phyloP scores from a whole-genome alignment of 768 basidiomycete species.

The Vararia minispora region DNA sequence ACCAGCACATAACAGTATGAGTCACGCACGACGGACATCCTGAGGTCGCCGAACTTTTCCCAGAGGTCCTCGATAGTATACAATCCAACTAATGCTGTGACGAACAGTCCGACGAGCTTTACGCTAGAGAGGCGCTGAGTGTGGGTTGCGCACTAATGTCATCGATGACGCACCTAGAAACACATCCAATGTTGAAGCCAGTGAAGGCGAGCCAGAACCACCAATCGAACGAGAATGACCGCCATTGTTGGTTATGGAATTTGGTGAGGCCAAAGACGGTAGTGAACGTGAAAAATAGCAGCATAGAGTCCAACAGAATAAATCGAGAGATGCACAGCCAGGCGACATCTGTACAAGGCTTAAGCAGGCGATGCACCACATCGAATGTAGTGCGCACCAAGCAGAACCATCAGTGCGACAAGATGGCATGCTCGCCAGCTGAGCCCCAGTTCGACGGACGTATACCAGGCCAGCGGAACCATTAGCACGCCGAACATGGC shows the following conservation, averaged over 20 bases:
- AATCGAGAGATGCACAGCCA: slow-evolving; percentile 97
- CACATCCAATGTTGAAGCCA: slow-evolving; percentile 89
- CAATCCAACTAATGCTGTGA: slow-evolving; percentile 86
- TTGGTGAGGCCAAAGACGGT: slow-evolving; percentile 91
- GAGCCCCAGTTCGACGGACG: slow-evolving; percentile 89
- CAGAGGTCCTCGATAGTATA: slow-evolving; percentile 98
- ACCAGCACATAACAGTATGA: background rate
- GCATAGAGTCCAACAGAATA: slow-evolving; percentile 95
- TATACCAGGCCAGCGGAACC: slow-evolving; percentile 97
- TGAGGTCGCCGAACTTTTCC: slow-evolving; percentile 95
- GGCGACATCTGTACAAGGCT: slow-evolving; percentile 61
- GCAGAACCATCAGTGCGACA: slow-evolving; percentile 87
- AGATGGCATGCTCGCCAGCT: slow-evolving; percentile 82
- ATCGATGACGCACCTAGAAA: slow-evolving; percentile 54
- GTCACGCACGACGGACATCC: slow-evolving; percentile 71
- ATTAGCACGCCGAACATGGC: slow-evolving; percentile 91
- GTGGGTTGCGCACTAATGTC: background rate
- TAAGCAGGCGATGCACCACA: background rate
- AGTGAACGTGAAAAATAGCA: slow-evolving; percentile 98
- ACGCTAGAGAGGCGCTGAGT: slow-evolving; percentile 45
- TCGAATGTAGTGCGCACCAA: slow-evolving; percentile 40
- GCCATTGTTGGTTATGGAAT: slow-evolving; percentile 94
- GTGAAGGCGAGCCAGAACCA: slow-evolving; percentile 93
- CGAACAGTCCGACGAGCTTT: slow-evolving; percentile 94
- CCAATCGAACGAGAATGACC: slow-evolving; percentile 94